Conservation (phyloP, 257 asterid species). For the Solanum gandarillasii region DNA sequence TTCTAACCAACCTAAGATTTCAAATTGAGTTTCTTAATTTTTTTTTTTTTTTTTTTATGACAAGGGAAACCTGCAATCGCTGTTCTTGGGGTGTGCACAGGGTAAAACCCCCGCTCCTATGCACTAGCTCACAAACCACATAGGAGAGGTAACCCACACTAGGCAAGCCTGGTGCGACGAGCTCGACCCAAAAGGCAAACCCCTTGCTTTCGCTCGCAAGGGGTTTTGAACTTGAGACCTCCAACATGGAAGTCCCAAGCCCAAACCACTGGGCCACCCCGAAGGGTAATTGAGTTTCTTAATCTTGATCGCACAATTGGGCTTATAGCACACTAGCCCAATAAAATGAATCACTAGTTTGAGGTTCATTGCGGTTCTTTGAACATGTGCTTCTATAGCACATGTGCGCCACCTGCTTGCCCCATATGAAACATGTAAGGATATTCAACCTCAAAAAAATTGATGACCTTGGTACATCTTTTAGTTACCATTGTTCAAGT, state of each 20-base stretch:
- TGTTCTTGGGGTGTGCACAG: too few species aligned
- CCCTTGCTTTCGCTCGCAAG: too few species aligned
- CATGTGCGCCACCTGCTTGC: not conserved
- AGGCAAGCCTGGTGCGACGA: too few species aligned
- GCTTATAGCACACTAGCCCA: not conserved
- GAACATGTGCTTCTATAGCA: not conserved
- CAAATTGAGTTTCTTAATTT: not conserved
- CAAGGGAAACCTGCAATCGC: too few species aligned
- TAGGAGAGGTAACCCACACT: too few species aligned
- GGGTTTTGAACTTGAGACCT: too few species aligned
- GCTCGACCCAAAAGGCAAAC: too few species aligned
- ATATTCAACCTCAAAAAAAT: not conserved
- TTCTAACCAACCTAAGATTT: not conserved
- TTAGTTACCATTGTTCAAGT: not conserved
- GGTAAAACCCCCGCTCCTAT: too few species aligned
- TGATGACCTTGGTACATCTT: not conserved
- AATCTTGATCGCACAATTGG: not conserved
- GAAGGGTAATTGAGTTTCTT: not conserved
- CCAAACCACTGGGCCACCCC: too few species aligned
- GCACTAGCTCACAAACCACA: too few species aligned
- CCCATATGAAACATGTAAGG: not conserved
- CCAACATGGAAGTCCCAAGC: too few species aligned
- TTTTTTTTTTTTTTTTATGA: too few species aligned
- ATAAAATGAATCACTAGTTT: not conserved
- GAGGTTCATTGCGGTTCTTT: not conserved